Percentiles rank a stretch among this genome's conserved stretches.
Evolutionary conservation across 495 filamentous ascomycete species (phyloP).

Genomic region (Penicillium longicatenatum): DNA sequence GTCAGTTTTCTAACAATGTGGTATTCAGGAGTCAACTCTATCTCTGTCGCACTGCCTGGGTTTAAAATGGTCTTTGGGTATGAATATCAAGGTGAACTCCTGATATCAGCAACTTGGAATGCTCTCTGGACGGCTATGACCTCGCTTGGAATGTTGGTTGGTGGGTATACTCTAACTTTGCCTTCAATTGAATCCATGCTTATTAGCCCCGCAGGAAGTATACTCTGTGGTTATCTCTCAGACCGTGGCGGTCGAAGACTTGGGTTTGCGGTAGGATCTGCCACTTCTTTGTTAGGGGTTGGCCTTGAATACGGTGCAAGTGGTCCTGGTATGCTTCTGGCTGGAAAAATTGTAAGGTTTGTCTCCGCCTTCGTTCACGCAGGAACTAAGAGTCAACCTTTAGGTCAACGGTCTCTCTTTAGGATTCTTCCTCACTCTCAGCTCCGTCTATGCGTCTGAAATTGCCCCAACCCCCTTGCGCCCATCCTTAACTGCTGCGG

Average conservation of each 20-base stretch:
- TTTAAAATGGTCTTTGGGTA: slow-evolving; percentile 17
- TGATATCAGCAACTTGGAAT: slow-evolving; percentile 15
- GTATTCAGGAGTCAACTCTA: slow-evolving; percentile 6
- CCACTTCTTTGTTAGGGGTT: slow-evolving; percentile 5
- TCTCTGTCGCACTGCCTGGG: slow-evolving; percentile 8
- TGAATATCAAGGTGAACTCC: slow-evolving; percentile 7
- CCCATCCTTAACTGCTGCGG: slow-evolving; percentile 7
- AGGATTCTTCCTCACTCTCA: slow-evolving; percentile 10
- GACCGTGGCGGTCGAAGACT: slow-evolving; percentile 6
- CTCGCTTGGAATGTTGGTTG: slow-evolving; percentile 13
- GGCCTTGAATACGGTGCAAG: slow-evolving; percentile 12
- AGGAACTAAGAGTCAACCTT: no score
- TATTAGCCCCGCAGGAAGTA: slow-evolving; percentile 5
- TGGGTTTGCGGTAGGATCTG: slow-evolving; percentile 8
- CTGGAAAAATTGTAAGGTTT: slow-evolving; percentile 10
- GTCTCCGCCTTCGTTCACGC: no score
- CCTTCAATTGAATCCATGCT: background rate
- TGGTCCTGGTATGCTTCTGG: slow-evolving; percentile 8
- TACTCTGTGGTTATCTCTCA: slow-evolving; percentile 9
- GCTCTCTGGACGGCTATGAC: slow-evolving; percentile 15
- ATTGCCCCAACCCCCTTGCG: slow-evolving; percentile 7
- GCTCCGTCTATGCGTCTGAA: slow-evolving; percentile 10
- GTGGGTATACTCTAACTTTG: background rate
- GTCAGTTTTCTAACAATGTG: background rate
- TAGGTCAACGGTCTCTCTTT: slow-evolving; percentile 11